These are phyloP conservation scores for Scedosporium minutisporum DNA, from an alignment of 2,329 filamentous ascomycete genomes.

Conservation along the genomic window DNA sequence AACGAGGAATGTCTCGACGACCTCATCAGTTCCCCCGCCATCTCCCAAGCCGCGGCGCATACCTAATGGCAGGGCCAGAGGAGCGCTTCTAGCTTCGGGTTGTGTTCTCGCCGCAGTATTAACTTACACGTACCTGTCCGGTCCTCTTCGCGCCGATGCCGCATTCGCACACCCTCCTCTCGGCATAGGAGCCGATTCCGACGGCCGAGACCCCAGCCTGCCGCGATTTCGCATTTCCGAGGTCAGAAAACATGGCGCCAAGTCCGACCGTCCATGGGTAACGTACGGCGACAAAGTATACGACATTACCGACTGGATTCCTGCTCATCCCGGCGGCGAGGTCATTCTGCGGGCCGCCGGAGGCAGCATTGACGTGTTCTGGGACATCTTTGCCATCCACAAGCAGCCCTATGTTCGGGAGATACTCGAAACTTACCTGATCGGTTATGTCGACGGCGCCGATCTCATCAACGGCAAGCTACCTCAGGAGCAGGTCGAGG, in stretches of 20 bases:
- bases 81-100: not conserved
- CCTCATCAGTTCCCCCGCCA: not conserved
- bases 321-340: slow-evolving; percentile 56
- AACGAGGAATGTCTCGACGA: not conserved
- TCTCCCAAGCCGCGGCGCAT: not conserved
- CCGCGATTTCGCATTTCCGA: slow-evolving; percentile 42
- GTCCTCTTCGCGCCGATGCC: slow-evolving; percentile 1
- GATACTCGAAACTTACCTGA: slow-evolving; percentile 54
- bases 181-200: not conserved
- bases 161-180: not conserved
- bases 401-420: slow-evolving; percentile 55
- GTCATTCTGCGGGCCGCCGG: slow-evolving; percentile 59
- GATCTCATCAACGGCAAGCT: slow-evolving; percentile 52
- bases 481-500: slow-evolving; percentile 43
- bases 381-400: slow-evolving; percentile 62
- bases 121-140: not conserved
- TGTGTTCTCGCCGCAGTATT: not conserved
- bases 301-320: slow-evolving; percentile 61
- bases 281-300: slow-evolving; percentile 56
- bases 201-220: slow-evolving; percentile 26
- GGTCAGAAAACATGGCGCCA: slow-evolving; percentile 41
- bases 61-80: not conserved
- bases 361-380: slow-evolving; percentile 56
- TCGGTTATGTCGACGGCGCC: slow-evolving; percentile 48
- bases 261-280: slow-evolving; percentile 50